Evolutionary conservation across 495 filamentous ascomycete species (phyloP), one percentile per base, ranked within the genome.

Genomic region (Aspergillus ostianus): DNA sequence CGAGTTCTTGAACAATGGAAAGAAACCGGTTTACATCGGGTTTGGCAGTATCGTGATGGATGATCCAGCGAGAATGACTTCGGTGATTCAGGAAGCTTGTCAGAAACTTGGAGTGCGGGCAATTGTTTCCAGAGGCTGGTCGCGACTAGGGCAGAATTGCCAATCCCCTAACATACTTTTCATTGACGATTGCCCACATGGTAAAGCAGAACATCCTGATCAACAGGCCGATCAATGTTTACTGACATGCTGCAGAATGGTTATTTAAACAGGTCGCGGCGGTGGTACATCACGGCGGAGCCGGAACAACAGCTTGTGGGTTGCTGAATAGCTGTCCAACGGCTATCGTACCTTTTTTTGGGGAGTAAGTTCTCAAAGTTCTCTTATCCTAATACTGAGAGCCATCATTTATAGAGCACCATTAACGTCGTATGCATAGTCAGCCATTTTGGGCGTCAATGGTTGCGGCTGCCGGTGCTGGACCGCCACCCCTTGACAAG

Each of bases 371-470:
- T n/a, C n/a, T n/a, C n/a, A n/a, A n/a, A n/a, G n/a, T n/a, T n/a
- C n/a, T n/a, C n/a, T n/a, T n/a, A n/a, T n/a, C n/a, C n/a, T n/a
- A n/a, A n/a, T n/a, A n/a, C n/a, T n/a, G n/a, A n/a, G n/a, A n/a
- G n/a, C n/a, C n/a, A n/a, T n/a, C n/a, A n/a, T n/a, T n/a, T n/a
- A n/a, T n/a, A n/a, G n/a, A n/a, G n/a, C n/a, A n/a, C n/a, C n/a
- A n/a, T n/a, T n/a, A n/a, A n/a, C n/a, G n/a, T n/a, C n/a, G n/a
- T n/a, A n/a, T n/a, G n/a, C n/a, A n/a, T n/a, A n/a, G n/a, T 56
- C 89, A 92, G 68, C 85, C 84, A 0, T 92, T 91, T 60, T 92
- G 90, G 90, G 89, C 88, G 6, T 76, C 82, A 1, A 90, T 92
- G 82, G 81, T 92, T 49, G 84, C 84, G 12, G 80, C 76, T 54